Conservation (phyloP, 2,329 filamentous ascomycete species). For the Xylaria sp. region DNA sequence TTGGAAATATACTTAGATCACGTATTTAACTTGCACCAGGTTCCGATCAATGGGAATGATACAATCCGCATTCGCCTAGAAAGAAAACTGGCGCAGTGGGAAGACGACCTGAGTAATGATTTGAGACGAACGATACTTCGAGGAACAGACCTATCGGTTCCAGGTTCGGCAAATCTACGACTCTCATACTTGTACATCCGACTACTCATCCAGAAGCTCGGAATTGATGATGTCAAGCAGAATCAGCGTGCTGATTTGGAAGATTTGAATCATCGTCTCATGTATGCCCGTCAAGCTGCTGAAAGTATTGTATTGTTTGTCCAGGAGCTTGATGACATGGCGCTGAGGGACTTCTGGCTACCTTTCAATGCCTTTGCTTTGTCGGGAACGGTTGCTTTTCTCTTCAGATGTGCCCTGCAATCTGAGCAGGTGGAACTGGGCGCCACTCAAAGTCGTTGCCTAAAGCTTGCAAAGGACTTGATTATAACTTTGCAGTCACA, state of each 20-base stretch:
- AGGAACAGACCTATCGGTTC: constrained; percentile 53
- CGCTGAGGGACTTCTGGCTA: constrained; percentile 62
- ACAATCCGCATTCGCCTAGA: constrained; percentile 1
- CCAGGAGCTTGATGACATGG: constrained; percentile 56
- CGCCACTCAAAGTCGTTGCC: constrained; percentile 52
- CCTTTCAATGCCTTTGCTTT: constrained; percentile 59
- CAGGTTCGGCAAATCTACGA: constrained; percentile 62
- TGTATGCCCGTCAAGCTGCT: constrained; percentile 56
- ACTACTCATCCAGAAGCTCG: constrained; percentile 59
- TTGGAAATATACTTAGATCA: constrained; percentile 7
- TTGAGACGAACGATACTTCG: constrained; percentile 55
- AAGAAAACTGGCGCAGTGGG: constrained; percentile 52
- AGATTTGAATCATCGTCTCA: constrained; percentile 49
- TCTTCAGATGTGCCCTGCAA: constrained; percentile 60
- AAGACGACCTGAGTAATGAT: constrained; percentile 53
- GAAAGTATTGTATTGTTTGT: constrained; percentile 61
- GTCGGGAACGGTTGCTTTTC: constrained; percentile 61
- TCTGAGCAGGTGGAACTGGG: constrained; percentile 52
- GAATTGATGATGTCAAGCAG: constrained; percentile 50
- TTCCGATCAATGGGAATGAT: background rate
- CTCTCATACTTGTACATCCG: constrained; percentile 61
- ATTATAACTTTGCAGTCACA: constrained; percentile 54
- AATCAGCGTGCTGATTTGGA: constrained; percentile 43
- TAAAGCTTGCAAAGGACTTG: constrained; percentile 57
- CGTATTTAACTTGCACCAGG: background rate